A percentile compares a stretch with the other conserved stretches of the same genome.
These are phyloP conservation scores for Solanum sejunctum DNA, from an alignment of 257 asterid genomes.

Conservation along the genomic window DNA sequence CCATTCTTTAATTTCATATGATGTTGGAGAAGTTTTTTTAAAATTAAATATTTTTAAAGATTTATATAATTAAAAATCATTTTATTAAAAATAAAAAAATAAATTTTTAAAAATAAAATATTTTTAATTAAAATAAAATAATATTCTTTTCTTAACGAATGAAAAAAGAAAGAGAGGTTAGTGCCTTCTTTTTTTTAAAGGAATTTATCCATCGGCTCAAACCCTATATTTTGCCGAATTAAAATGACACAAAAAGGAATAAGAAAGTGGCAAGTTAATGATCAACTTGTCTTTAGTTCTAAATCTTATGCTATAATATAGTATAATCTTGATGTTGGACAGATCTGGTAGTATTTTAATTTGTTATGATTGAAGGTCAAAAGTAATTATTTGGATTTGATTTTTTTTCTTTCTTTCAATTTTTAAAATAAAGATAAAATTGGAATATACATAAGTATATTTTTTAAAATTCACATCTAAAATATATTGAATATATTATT, in stretches of 20 bases:
- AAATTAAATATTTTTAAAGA: too few relatives aligned
- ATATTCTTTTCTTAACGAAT: too few relatives aligned
- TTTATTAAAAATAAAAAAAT: too few relatives aligned
- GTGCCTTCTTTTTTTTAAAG: background rate
- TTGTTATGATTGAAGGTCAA: background rate
- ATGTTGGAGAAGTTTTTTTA: too few relatives aligned
- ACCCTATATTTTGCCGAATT: background rate
- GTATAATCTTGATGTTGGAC: background rate
- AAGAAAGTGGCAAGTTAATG: background rate
- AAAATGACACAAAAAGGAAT: background rate
- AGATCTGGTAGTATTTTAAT: background rate
- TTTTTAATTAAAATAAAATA: too few relatives aligned
- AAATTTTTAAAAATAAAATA: too few relatives aligned
- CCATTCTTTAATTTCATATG: too few relatives aligned
- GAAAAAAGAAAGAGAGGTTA: too few relatives aligned
- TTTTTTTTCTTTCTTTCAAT: background rate
- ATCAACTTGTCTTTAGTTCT: background rate
- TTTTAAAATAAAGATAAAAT: background rate
- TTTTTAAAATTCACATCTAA: background rate
- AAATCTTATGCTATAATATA: background rate
- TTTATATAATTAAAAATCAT: too few relatives aligned
- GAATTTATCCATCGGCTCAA: background rate
- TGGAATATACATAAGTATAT: accelerated
- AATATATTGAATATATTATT: background rate
- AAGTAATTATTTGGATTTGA: background rate